Evolutionary conservation across 116 monocot genomes (phyloP), one percentile per base, ranked within the genome.

Genomic region (Dioscorea cayenensis): DNA sequence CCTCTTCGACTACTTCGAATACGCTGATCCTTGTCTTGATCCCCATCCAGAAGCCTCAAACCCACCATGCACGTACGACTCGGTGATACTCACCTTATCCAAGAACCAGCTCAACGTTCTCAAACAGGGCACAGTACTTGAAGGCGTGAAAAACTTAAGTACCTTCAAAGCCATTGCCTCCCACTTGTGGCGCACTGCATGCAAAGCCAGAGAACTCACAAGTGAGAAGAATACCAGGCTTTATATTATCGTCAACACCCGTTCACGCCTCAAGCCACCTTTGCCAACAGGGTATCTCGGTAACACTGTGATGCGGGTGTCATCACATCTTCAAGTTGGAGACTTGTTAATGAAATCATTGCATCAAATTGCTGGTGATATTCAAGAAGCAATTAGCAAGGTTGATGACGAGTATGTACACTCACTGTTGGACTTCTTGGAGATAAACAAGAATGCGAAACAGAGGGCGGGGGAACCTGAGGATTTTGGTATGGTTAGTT

Each of bases 151-250:
- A 7, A 51, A 60, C 63, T 0, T 58, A 6, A 28, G 77, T 28
- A 82, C 79, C 25, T 88, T 77, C 69, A 11, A 48, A n/a, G 77
- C 80, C 0, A 43, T 88, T 36, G 29, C 67, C 6, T 73, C 82
- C 12, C 75, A 82, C 68, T 71, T 74, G 13, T 88, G 88, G 88
- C 71, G 72, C 3, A 77, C 77, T 63, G 48, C 75, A 4, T 82
- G 84, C 75, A 71, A 68, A 19, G 84, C 88, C 1, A 77, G 84
- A 11, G 61, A 27, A 19, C 69, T 88, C 18, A 14, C 65, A 1
- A 11, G 17, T 0, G 66, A 71, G 49, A 28, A 19, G 11, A 21
- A 60, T 22, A 76, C 81, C 12, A 49, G 76, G 2, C 61, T 84
- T 23, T 21, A n/a, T 36, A 52, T 76, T 2, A 9, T 38, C 6